Conservation (phyloP, 2,329 filamentous ascomycete genomes). For the Exophiala bonariae region DNA sequence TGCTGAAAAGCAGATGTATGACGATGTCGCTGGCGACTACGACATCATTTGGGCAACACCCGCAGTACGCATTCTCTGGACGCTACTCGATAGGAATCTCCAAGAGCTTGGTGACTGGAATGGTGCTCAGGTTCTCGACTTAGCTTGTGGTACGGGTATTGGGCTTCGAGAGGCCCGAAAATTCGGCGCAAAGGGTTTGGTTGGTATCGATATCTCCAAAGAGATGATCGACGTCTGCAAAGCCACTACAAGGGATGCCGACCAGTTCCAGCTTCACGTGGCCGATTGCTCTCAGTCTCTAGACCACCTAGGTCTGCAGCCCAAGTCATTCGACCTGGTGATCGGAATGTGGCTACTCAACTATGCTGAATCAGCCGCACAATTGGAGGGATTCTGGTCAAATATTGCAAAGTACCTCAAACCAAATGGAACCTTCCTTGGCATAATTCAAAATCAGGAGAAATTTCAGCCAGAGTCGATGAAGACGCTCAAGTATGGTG, state of each 20-base stretch:
- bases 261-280: conserved; percentile 15
- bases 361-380: conserved; percentile 32
- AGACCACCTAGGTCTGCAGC: conserved; percentile 12
- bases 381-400: conserved; percentile 35
- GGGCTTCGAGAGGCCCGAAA: conserved; percentile 30
- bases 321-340: conserved; percentile 36
- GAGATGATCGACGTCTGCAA: conserved; percentile 34
- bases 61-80: conserved; percentile 6
- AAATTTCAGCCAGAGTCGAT: conserved; percentile 7
- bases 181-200: conserved; percentile 33
- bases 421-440: conserved; percentile 35
- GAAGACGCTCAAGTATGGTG: conserved; percentile 10
- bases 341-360: conserved; percentile 39
- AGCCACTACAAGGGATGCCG: conserved; percentile 7
- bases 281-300: conserved; percentile 32
- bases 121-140: conserved; percentile 32
- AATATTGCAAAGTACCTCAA: conserved; percentile 37
- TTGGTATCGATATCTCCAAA: conserved; percentile 36
- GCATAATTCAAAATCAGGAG: conserved; percentile 30
- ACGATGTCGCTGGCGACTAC: conserved; percentile 9
- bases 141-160: conserved; percentile 39
- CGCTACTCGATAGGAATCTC: conserved; percentile 4
- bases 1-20: conserved; percentile 10
- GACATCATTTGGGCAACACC: conserved; percentile 10
- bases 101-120: conserved; percentile 8